Evolutionary conservation across 148 eudicot genomes (phyloP).

Genomic region (Pharnaceum exiguum): DNA sequence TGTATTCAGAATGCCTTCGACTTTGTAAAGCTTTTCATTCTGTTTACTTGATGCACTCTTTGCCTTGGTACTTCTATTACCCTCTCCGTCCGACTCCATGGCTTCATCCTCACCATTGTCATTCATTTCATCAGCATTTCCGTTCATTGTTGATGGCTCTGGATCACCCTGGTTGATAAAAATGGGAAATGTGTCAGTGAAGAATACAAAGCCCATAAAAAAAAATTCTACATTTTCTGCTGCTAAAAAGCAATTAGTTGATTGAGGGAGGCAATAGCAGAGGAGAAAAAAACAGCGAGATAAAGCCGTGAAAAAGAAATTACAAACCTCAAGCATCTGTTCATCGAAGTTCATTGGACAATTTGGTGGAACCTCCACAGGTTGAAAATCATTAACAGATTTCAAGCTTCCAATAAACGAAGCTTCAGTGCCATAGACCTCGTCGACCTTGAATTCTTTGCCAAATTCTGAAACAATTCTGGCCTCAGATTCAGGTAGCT

Average conservation of each 20-base stretch:
- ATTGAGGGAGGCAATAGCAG: background rate
- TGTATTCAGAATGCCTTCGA: constrained; percentile 77
- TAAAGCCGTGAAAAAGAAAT: background rate
- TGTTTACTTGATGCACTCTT: constrained; percentile 49
- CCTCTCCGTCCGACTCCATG: constrained; percentile 59
- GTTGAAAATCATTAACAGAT: constrained; percentile 61
- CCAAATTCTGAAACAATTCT: constrained; percentile 77
- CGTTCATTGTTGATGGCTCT: constrained; percentile 18
- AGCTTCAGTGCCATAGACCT: constrained; percentile 75
- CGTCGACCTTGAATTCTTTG: constrained; percentile 81
- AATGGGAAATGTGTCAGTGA: background rate
- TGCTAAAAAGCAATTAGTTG: background rate
- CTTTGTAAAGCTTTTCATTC: constrained; percentile 68
- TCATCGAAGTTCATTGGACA: constrained; percentile 67
- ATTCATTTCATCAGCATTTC: background rate
- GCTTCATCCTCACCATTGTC: constrained; percentile 38
- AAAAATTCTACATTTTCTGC: no score
- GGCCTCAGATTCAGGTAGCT: constrained; percentile 55
- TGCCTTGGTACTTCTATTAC: constrained; percentile 24
- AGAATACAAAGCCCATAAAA: background rate
- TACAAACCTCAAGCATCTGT: constrained; percentile 71
- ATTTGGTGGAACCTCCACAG: constrained; percentile 80
- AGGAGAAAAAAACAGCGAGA: background rate
- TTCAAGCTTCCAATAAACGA: constrained; percentile 84
- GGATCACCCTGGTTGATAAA: constrained; percentile 37